These are phyloP conservation scores for Colletotrichum sp. DNA, from an alignment of 2,329 filamentous ascomycete species.

Conservation along the genomic window DNA sequence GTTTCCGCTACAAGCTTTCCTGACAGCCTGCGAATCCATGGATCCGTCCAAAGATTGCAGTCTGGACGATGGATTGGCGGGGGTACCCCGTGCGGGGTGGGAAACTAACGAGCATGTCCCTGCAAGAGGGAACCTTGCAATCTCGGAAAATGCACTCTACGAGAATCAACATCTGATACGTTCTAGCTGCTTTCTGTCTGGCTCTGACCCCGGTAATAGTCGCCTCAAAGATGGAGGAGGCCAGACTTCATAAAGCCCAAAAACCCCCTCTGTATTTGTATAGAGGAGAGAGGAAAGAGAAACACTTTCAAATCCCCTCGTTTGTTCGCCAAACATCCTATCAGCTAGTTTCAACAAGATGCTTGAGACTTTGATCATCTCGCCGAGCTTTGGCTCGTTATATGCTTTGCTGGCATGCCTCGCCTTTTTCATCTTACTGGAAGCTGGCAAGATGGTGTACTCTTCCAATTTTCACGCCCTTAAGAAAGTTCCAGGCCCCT, in stretches of 20 bases:
- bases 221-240: background rate
- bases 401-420: background rate
- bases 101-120: background rate
- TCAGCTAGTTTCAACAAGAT: background rate
- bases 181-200: background rate
- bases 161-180: background rate
- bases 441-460: background rate
- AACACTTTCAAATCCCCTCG: background rate
- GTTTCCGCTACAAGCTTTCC: background rate
- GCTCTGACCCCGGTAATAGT: background rate
- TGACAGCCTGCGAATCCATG: background rate
- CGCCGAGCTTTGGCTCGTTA: background rate
- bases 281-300: background rate
- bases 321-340: background rate
- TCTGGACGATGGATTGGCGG: background rate
- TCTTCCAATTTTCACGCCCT: background rate
- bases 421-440: background rate
- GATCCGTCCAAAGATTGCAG: background rate
- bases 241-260: background rate
- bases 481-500: constrained; percentile 1
- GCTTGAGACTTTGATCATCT: background rate
- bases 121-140: background rate
- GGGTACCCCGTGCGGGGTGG: background rate
- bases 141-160: background rate
- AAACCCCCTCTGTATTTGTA: background rate